Base-by-base conservation (phyloP, 1,284 basidiomycete genomes). In the Psilocybe mexicana region DNA sequence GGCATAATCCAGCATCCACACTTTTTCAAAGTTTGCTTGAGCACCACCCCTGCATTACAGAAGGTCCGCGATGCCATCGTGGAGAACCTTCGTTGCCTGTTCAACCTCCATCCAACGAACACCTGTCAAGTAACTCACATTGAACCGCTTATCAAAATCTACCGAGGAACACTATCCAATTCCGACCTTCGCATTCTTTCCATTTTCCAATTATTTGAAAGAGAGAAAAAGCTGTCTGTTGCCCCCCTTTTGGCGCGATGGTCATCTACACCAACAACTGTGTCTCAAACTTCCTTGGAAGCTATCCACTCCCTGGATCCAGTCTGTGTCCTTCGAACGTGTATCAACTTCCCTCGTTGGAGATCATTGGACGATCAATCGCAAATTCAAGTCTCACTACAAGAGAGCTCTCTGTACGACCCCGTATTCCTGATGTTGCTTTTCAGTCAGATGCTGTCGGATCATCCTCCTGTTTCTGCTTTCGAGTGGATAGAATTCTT, bases 401-500 rank as follows among this genome's bases (percentile, higher is more conserved):
- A 70, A 23, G 79, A 82, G 28, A 68, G 64, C 14, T 72, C 72
- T 3, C 65, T 89, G 25, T 98, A 96, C 65, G 95, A 98, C 67
- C 94, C 95, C 0, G 72, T 88, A 0, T 93, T 96, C 69, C 71
- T 94, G 10, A 73, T 92, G 35, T 75, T 88, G 6, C 74, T 96
- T 10, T 83, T 89, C 42, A 80, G 82, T 0, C 83, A 87, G 53
- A 81, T 86, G 63, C 74, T 94, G 28, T 71, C 75, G 0, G 84
- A 87, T 35, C 76, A 77, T 47, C 79, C 76, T 11, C 84, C 87
- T 0, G 69, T 84, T 0, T 84, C 85, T 0, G 83, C 87, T 0
- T 74, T 90, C 58, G 84, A 82, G 33, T 97, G 94, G 94, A 87
- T 97, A 10, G 87, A 93, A 65, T 70, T 98, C 6, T 87, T 95